phyloP scores from a whole-genome alignment of 2,329 filamentous ascomycete species.

The Rosellinia necatrix region DNA sequence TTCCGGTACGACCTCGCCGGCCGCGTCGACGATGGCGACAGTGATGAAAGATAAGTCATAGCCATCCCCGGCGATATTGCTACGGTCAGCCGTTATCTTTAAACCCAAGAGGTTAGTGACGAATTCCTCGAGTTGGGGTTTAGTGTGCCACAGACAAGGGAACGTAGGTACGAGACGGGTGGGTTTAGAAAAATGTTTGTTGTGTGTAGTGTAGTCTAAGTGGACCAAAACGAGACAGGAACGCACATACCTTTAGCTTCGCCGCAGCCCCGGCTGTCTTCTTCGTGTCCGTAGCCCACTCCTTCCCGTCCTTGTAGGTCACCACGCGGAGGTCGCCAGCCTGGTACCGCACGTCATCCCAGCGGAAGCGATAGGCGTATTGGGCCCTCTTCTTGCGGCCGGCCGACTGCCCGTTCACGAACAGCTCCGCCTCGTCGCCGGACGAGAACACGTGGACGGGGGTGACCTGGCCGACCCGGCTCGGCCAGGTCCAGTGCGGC shows the following conservation, averaged over 20 bases:
- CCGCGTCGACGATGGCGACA: slow-evolving; percentile 49
- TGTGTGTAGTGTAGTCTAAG: too few species aligned
- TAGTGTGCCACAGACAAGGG: too few species aligned
- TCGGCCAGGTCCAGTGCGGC: slow-evolving; percentile 61
- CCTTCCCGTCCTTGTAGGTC: slow-evolving; percentile 51
- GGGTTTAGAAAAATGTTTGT: too few species aligned
- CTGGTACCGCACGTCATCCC: slow-evolving; percentile 55
- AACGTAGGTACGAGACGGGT: neutral
- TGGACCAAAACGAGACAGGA: neutral
- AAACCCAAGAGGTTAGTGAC: slow-evolving; percentile 5
- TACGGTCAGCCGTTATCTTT: slow-evolving; percentile 45
- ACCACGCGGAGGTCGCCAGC: slow-evolving; percentile 53
- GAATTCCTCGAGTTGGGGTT: neutral
- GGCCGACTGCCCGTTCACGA: slow-evolving; percentile 54
- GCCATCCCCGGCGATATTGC: slow-evolving; percentile 46
- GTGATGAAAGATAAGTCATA: slow-evolving; percentile 53
- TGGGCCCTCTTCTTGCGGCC: slow-evolving; percentile 45
- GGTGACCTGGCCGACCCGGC: slow-evolving; percentile 51
- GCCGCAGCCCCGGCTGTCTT: slow-evolving; percentile 48
- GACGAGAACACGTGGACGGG: slow-evolving; percentile 59
- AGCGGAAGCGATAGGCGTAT: slow-evolving; percentile 55
- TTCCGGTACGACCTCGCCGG: slow-evolving; percentile 49
- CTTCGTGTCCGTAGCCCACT: slow-evolving; percentile 51
- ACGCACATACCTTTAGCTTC: slow-evolving; percentile 40
- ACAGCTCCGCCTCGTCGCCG: slow-evolving; percentile 59